Evolutionary conservation across 805 yeast species (phyloP), one percentile per base, ranked within the genome.

Genomic region (Myxozyma neotropica): DNA sequence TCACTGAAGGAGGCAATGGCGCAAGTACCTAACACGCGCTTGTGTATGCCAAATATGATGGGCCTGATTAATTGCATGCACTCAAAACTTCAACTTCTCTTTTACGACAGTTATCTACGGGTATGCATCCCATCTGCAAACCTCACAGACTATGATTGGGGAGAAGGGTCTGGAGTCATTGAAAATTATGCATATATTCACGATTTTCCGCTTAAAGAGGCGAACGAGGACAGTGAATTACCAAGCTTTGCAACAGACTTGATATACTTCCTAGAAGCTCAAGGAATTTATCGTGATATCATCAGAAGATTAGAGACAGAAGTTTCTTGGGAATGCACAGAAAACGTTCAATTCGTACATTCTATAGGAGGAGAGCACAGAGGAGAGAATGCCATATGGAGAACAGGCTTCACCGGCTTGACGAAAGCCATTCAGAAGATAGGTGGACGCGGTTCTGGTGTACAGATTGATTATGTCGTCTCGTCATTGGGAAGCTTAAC

Each of bases 91-190:
- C 66, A 65, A 55, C 52, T 67, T 7, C 53, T 67, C 3, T 65
- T 67, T 35, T 67, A 56, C 52, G 61, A 67, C 21, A 44, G 43
- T 7, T 58, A 58, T 36, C 44, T 67, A 19, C 53, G 70, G n/a
- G 55, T 67, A 19, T 51, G 56, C 21, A 51, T 67, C 6, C 70
- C 70, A 13, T 50, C 70, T 29, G 70, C 70, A 13, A 67, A 67
- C 43, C 60, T 67, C n/a, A 63, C 67, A 12, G 57, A 55, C 12
- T 67, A 67, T 35, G 70, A 67, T 46, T 67, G 70, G 70, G 70
- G 70, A 15, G 70, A 67, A 42, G 59, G 66, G 19, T 50, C 38
- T 10, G 68, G 68, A 7, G 61, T 67, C 13, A 48, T 67, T 6
- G 69, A 67, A 46, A 67, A 67, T 39, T 53, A 61, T 19, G 53